Conservation (phyloP, 768 basidiomycete species). For the Tephrocybe rancida region DNA sequence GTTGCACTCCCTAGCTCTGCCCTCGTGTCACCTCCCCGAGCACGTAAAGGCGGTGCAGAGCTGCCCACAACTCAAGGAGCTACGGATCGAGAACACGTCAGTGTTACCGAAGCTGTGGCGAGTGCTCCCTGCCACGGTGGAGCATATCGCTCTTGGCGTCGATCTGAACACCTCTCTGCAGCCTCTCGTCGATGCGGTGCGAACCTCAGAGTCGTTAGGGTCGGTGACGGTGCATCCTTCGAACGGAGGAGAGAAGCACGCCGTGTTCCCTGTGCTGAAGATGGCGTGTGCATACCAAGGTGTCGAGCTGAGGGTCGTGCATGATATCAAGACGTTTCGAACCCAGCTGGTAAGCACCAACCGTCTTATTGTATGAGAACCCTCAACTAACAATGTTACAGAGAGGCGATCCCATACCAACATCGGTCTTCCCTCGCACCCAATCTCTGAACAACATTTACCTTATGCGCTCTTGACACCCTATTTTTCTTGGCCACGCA, state of each 20-base stretch:
- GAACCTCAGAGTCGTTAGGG: slow-evolving; percentile 27
- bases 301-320: slow-evolving; percentile 52
- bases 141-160: slow-evolving; percentile 63
- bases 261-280: slow-evolving; percentile 54
- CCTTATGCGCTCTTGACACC: slow-evolving; percentile 17
- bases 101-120: slow-evolving; percentile 48
- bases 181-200: slow-evolving; percentile 57
- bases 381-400: slow-evolving; percentile 1
- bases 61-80: slow-evolving; percentile 52
- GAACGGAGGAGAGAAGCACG: slow-evolving; percentile 51
- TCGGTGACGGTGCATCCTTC: slow-evolving; percentile 53
- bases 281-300: slow-evolving; percentile 68
- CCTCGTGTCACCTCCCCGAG: slow-evolving; percentile 51
- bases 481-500: slow-evolving; percentile 1
- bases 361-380: neutral
- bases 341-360: slow-evolving; percentile 45
- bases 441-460: slow-evolving; percentile 21
- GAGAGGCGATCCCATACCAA: slow-evolving; percentile 20
- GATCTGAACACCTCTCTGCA: slow-evolving; percentile 57
- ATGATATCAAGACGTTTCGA: slow-evolving; percentile 57
- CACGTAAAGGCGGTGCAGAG: slow-evolving; percentile 45
- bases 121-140: slow-evolving; percentile 47
- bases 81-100: slow-evolving; percentile 59
- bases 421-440: slow-evolving; percentile 17
- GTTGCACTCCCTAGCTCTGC: slow-evolving; percentile 59